Conservation (phyloP, 305 asterid species). For the Plantago coronopus region DNA sequence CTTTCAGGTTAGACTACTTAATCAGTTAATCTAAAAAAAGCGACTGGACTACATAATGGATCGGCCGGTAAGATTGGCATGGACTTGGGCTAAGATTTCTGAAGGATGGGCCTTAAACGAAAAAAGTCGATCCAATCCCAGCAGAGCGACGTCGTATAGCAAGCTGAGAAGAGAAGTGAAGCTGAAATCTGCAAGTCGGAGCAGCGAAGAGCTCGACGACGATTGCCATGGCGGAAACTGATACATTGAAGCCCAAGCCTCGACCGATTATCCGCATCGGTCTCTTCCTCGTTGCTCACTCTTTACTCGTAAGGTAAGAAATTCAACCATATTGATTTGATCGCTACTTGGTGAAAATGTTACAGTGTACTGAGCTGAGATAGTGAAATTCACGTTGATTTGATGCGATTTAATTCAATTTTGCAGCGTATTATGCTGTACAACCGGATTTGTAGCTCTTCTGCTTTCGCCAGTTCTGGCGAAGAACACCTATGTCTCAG, state of each 20-base stretch:
- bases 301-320: conserved; percentile 73
- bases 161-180: neutral
- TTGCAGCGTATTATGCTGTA: conserved; percentile 69
- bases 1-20: no score
- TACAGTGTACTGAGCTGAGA: no score
- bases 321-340: no score
- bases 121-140: no score
- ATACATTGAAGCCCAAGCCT: conserved; percentile 50
- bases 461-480: conserved; percentile 86
- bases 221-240: conserved; percentile 48
- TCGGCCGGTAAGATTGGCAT: no score
- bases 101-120: no score
- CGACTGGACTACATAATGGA: no score
- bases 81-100: no score
- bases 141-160: neutral
- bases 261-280: conserved; percentile 86
- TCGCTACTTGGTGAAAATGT: no score
- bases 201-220: conserved; percentile 25
- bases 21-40: no score
- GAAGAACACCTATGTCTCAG: conserved; percentile 81
- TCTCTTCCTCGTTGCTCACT: conserved; percentile 65
- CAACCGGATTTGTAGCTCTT: conserved; percentile 71
- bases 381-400: neutral
- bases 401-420: no score
- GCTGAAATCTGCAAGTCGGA: conserved; percentile 5